Base-by-base conservation (phyloP, 2,329 filamentous ascomycete genomes). In the Neospermospora avenae region DNA sequence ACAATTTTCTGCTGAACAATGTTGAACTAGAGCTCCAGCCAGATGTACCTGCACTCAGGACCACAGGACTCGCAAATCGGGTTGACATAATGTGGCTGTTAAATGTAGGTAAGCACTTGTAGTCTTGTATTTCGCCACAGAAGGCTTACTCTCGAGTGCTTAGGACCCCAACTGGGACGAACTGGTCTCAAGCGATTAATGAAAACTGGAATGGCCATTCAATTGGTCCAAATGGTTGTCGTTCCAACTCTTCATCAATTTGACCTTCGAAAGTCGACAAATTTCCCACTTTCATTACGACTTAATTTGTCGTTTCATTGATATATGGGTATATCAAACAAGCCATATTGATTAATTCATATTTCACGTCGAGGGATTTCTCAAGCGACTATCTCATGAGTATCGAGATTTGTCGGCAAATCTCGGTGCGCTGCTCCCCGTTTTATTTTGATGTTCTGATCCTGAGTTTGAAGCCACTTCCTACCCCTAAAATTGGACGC, bases 401-500 rank as follows among this genome's bases (percentile, higher is more conserved):
- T 14, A 3, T 37, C 10, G 16, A 10, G 10, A 11, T 22, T 37
- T 11, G 1, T 8, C 10, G 34, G 48, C 4, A 10, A 20, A 13
- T 39, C 37, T 39, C 48, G 42, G 34, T 55, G 42, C 48, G 18
- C 45, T 57, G 48, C 42, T 60, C 41, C 20, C 31, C 24, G 31
- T 34, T 18, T 52, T 14, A 46, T 25, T 52, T 41, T 44, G 28
- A 20, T 55, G 44, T 54, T 16, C 22, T 41, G 14, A 53, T 60
- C 55, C 57, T 64, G 44, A 48, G 35, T 52, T 54, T 52, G 28
- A 56, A 55, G 57, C 59, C 57, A 60, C 59, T 59, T 59, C 56
- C 59, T 42, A 60, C 48, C 18, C 48, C 61, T 63, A 58, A 57
- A 61, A 59, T 55, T 60, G 60, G 46, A 61, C 34, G 58, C 65